Evolutionary conservation across 805 yeast genomes (phyloP).

Genomic region (Barnettozyma pratensis): DNA sequence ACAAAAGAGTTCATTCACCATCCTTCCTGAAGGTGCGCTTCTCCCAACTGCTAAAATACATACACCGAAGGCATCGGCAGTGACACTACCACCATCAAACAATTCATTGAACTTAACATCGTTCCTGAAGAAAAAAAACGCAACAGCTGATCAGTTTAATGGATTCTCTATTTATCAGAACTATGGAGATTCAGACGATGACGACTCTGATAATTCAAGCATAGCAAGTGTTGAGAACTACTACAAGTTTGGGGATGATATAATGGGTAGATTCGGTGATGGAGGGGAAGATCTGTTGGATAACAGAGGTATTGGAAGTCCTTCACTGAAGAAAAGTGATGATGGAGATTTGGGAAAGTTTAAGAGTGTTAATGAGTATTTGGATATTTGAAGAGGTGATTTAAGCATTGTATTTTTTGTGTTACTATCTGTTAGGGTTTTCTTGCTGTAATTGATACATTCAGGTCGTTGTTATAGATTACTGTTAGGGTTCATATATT

Average conservation of each 20-base stretch:
- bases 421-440: neutral
- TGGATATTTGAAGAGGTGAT: slow-evolving; percentile 12
- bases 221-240: slow-evolving; percentile 5
- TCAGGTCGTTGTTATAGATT: no score
- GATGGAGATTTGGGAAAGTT: neutral
- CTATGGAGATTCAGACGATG: slow-evolving; percentile 19
- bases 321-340: neutral
- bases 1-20: slow-evolving; percentile 5
- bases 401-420: neutral
- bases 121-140: slow-evolving; percentile 18
- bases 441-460: no score
- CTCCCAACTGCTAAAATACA: neutral
- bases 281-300: slow-evolving; percentile 21
- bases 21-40: slow-evolving; percentile 2
- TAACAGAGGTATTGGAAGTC: slow-evolving; percentile 15
- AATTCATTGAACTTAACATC: slow-evolving; percentile 21
- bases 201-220: slow-evolving; percentile 9
- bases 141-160: slow-evolving; percentile 21
- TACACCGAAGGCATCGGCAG: neutral
- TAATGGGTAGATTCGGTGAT: slow-evolving; percentile 17
- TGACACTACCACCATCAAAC: slow-evolving; percentile 15
- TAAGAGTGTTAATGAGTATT: slow-evolving; percentile 21
- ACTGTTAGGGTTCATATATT: no score
- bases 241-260: neutral
- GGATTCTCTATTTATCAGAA: slow-evolving; percentile 23